Base-by-base conservation (phyloP, 1,284 basidiomycete species). In the Moniliophthora roreri region DNA sequence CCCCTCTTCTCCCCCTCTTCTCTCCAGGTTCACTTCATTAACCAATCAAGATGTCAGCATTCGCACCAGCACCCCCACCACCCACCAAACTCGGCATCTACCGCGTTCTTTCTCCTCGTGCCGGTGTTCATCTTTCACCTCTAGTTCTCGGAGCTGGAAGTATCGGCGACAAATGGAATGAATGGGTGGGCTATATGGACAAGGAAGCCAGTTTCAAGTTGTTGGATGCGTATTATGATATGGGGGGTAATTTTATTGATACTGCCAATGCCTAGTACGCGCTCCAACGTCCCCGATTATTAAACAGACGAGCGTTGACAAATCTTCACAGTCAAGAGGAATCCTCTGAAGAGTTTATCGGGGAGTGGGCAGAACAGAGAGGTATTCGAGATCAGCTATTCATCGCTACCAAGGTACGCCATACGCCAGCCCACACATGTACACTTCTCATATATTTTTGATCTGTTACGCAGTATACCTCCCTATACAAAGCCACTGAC, bases 131-230 rank as follows among this genome's bases (percentile, higher is more conserved):
- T 52, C 77, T 79, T 26, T 77, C 75, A 1, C 77, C 77, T 0
- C 62, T 79, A 9, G 68, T 66, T 53, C 63, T 80, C 7, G 77
- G 77, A 9, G 73, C 69, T 23, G 75, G 75, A 73, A 67, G 65
- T 18, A 60, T 77, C 48, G 75, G 74, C 6, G 63, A 71, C 54
- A 66, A 68, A 42, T 37, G 36, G 36, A 16, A 16, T 11, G 13
- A 11, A 37, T 37, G 13, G 13, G 16, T 37, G 36, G 36, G 36
- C 36, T 37, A 11, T 4, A 37, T 37, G 36, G 36, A 37, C 16
- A 37, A 37, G 36, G 36, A 37, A 16, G 13, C 36, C 36, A 37
- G 36, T 37, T 37, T 37, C 36, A 37, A 37, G 36, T 16, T 37
- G 16, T 37, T 37, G 36, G 36, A 37, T 16, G 36, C 36, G 13